phyloP scores from a whole-genome alignment of 169 alveolate genomes.

The Besnoitia besnoiti region DNA sequence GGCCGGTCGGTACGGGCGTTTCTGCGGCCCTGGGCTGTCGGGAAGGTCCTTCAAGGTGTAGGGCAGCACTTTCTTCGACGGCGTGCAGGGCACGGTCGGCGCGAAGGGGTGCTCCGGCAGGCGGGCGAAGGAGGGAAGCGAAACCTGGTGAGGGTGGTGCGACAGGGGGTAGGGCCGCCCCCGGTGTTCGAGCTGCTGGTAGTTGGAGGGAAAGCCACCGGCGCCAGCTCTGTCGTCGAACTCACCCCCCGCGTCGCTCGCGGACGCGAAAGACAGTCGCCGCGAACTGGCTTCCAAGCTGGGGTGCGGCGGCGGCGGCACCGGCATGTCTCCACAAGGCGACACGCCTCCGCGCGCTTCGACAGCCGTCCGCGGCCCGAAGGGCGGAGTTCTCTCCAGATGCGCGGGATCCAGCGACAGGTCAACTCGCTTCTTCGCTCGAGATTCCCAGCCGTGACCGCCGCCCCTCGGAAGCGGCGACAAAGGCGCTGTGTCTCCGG shows the following conservation, averaged over 20 bases:
- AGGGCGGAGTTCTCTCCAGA: neutral
- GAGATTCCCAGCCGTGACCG: neutral
- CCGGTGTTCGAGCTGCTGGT: neutral
- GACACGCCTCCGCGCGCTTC: neutral
- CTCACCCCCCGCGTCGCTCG: too few relatives aligned
- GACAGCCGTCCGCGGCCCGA: too few relatives aligned
- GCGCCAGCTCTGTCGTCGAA: neutral
- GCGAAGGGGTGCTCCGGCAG: neutral
- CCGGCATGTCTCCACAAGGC: neutral
- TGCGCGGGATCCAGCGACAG: neutral
- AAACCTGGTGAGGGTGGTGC: neutral
- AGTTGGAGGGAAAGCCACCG: neutral
- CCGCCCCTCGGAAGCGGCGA: conserved; percentile 11
- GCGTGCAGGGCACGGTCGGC: neutral
- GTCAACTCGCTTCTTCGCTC: neutral
- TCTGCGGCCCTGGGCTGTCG: conserved; percentile 54
- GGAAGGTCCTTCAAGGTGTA: conserved; percentile 37
- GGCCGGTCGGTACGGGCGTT: conserved; percentile 55
- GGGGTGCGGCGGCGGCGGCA: neutral
- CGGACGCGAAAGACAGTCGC: neutral
- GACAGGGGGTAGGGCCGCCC: neutral
- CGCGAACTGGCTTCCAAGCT: neutral
- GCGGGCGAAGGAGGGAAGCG: neutral
- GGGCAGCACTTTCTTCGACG: neutral
- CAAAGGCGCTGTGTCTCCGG: neutral